Conservation (phyloP, 1,139 yeast species). For the Candida frijolesensis region DNA sequence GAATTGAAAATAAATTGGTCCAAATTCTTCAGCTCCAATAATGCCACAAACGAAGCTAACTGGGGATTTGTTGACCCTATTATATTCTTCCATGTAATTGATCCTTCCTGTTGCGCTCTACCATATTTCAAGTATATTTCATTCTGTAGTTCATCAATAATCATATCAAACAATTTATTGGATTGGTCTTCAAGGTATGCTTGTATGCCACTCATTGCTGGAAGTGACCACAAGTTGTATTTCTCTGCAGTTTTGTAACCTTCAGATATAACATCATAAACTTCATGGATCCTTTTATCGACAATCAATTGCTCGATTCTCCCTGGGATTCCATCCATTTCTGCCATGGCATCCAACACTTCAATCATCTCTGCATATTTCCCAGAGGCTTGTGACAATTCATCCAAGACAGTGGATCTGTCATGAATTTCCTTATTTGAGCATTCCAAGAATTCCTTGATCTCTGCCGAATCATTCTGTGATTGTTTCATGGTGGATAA, state of each 20-base stretch:
- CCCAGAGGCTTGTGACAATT: conserved; percentile 63
- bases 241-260: conserved; percentile 61
- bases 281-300: conserved; percentile 69
- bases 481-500: conserved; percentile 59
- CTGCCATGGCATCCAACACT: conserved; percentile 69
- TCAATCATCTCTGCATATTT: conserved; percentile 72
- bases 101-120: conserved; percentile 11
- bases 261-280: conserved; percentile 60
- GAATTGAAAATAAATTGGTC: conserved; percentile 60
- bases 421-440: conserved; percentile 57
- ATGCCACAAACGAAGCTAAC: conserved; percentile 38
- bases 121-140: conserved; percentile 65
- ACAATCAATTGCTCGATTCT: conserved; percentile 65
- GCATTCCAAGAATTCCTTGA: conserved; percentile 52
- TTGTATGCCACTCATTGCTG: conserved; percentile 60
- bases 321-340: conserved; percentile 60
- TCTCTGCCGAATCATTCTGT: conserved; percentile 53
- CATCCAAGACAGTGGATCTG: conserved; percentile 58
- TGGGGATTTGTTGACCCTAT: conserved; percentile 32
- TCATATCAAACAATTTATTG: conserved; percentile 64
- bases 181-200: conserved; percentile 65
- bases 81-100: conserved; percentile 31
- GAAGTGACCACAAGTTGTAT: conserved; percentile 62
- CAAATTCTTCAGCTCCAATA: conserved; percentile 46
- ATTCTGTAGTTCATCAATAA: conserved; percentile 75